Evolutionary conservation across 2,329 filamentous ascomycete genomes (phyloP), one percentile per base, ranked within the genome.

Genomic region (Neofusicoccum parvum): DNA sequence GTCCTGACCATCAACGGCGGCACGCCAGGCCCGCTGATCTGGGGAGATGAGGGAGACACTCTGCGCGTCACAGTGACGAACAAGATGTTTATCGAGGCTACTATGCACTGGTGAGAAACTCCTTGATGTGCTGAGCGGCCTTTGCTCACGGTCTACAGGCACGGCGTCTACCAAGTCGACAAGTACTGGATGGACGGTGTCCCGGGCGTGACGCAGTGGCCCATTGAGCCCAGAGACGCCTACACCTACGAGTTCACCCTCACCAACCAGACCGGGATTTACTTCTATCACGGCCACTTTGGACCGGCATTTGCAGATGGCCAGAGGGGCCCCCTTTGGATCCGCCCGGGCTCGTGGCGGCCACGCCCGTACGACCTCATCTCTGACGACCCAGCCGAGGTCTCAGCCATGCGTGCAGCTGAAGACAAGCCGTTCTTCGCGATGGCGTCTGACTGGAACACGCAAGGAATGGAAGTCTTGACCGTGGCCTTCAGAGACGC

Each of bases 141-240:
- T 14, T 43, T 37, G 5, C 34, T 4, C 32, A 49, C 66, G 9
- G 7, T 60, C 49, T 45, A 6, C 7, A n/a, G 56, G 4, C 23
- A 54, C 71, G 78, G 79, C 67, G 75, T 87, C 37, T 81, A 83
- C 36, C 84, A 86, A 78, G 68, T 74, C 1, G 75, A 76, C 17
- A 87, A 85, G 0, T 83, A 85, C 0, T 88, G 85, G 86, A 83
- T 85, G 0, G 87, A 89, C 66, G 87, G 87, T 34, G 82, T 86
- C 0, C 84, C 86, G 0, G 86, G 86, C 1, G 72, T 88, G 2
- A 81, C 82, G 0, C 86, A 89, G 69, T 76, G 76, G 3, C 76
- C 81, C 3, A 87, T 89, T 64, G 69, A 75, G 12, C 80, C 85
- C 1, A 82, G 82, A 1, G 70, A 73, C 2, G 78, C 73, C 32